Percentiles rank a stretch among this genome's conserved stretches.
These are phyloP conservation scores for Pseudopyricularia javanii DNA, from an alignment of 2,329 filamentous ascomycete genomes.

Conservation along the genomic window DNA sequence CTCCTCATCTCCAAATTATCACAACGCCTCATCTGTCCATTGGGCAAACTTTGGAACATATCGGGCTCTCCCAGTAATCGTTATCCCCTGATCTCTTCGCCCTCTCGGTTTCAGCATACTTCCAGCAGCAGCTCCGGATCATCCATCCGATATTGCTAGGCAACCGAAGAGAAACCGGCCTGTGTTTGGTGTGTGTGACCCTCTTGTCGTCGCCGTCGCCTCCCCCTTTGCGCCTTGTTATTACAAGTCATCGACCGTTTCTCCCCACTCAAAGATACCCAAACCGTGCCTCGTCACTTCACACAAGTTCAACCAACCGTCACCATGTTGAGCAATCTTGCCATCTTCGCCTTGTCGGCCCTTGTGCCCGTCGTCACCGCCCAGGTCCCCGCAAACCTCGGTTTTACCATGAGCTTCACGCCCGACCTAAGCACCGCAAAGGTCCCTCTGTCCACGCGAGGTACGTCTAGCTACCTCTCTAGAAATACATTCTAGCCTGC, in stretches of 20 bases:
- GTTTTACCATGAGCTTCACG: neutral
- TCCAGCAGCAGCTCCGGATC: neutral
- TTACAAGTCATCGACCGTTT: too few species aligned
- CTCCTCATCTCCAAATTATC: too few species aligned
- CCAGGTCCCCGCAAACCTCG: neutral
- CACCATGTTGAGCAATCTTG: neutral
- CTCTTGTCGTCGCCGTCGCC: neutral
- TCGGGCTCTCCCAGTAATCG: neutral
- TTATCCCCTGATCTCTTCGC: neutral
- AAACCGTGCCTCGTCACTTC: too few species aligned
- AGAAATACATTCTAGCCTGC: neutral
- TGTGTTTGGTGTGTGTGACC: neutral
- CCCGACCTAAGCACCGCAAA: constrained; percentile 1
- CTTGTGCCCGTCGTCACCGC: neutral
- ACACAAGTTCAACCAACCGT: neutral
- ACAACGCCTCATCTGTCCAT: neutral
- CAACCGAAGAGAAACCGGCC: neutral
- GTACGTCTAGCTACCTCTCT: neutral
- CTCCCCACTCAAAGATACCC: too few species aligned
- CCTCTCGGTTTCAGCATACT: neutral
- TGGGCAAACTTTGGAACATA: neutral
- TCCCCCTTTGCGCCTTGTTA: neutral
- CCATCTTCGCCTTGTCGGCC: neutral
- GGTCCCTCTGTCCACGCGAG: neutral
- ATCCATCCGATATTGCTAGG: neutral